These are phyloP conservation scores for Vinca minor DNA, from an alignment of 257 asterid species.

Conservation along the genomic window DNA sequence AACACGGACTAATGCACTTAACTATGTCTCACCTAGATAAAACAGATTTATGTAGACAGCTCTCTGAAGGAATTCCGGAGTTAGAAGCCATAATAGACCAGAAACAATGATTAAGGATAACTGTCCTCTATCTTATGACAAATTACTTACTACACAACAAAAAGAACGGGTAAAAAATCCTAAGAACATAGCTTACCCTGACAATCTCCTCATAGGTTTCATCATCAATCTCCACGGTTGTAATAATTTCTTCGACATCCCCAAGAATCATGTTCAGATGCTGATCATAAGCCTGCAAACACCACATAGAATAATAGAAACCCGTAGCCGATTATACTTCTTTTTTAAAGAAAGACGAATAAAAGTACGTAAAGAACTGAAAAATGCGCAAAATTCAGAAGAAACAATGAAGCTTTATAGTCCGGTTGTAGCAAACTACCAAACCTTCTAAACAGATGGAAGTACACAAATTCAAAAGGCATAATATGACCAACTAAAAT, in stretches of 20 bases:
- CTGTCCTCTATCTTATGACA: not conserved
- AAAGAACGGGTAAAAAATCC: not conserved
- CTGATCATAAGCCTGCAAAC: conserved; percentile 91
- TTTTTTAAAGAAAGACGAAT: too few species aligned
- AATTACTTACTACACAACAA: not conserved
- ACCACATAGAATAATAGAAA: not conserved
- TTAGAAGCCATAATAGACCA: not conserved
- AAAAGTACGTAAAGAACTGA: too few species aligned
- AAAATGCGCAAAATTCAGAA: not conserved
- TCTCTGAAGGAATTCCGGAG: not conserved
- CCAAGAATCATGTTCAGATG: conserved; percentile 98
- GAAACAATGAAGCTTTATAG: not conserved
- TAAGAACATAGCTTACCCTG: conserved; percentile 46
- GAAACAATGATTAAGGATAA: not conserved
- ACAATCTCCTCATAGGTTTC: conserved; percentile 97
- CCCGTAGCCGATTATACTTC: not conserved
- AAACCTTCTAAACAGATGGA: not conserved
- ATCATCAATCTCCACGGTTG: conserved; percentile 90
- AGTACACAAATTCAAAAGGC: not conserved
- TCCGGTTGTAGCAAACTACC: not conserved
- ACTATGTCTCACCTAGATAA: not conserved
- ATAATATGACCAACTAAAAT: not conserved
- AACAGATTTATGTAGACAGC: not conserved
- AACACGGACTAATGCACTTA: not conserved
- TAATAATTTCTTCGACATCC: conserved; percentile 88